phyloP scores from a whole-genome alignment of 176 grass and related monocot genomes.

The Aegilops sharonensis region DNA sequence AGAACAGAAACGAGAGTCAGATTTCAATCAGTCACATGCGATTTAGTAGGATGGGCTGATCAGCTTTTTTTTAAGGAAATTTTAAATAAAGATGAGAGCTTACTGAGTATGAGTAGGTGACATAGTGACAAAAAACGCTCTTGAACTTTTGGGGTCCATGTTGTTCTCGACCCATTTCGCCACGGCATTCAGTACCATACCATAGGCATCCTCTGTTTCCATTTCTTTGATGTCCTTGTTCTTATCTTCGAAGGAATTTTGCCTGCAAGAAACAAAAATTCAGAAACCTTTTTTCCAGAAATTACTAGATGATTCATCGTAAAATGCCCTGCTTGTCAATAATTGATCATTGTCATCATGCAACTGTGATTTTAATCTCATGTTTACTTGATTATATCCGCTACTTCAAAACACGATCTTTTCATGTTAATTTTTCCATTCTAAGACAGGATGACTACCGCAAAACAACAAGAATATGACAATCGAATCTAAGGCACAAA shows the following conservation, averaged over 20 bases:
- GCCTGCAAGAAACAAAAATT: slow-evolving; percentile 33
- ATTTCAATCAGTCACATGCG: neutral
- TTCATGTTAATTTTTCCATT: neutral
- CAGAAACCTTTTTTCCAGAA: neutral
- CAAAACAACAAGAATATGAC: neutral
- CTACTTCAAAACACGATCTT: neutral
- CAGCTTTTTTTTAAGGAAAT: too few relatives aligned
- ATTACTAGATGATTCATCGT: neutral
- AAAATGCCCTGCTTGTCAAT: neutral
- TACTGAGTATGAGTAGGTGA: slow-evolving; percentile 85
- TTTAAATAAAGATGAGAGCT: neutral
- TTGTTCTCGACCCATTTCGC: slow-evolving; percentile 87
- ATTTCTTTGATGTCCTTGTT: slow-evolving; percentile 68
- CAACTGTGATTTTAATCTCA: neutral
- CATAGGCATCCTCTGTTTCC: slow-evolving; percentile 81
- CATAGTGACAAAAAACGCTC: slow-evolving; percentile 87
- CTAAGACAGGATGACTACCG: neutral
- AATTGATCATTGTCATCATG: neutral
- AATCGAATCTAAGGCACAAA: neutral
- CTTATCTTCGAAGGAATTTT: slow-evolving; percentile 61
- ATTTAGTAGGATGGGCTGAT: neutral
- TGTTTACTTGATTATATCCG: neutral
- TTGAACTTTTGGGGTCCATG: slow-evolving; percentile 58
- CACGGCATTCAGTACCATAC: slow-evolving; percentile 63
- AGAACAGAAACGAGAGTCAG: neutral